These are phyloP conservation scores for Phtheirospermum japonicum DNA, from an alignment of 257 asterid species.

Conservation along the genomic window DNA sequence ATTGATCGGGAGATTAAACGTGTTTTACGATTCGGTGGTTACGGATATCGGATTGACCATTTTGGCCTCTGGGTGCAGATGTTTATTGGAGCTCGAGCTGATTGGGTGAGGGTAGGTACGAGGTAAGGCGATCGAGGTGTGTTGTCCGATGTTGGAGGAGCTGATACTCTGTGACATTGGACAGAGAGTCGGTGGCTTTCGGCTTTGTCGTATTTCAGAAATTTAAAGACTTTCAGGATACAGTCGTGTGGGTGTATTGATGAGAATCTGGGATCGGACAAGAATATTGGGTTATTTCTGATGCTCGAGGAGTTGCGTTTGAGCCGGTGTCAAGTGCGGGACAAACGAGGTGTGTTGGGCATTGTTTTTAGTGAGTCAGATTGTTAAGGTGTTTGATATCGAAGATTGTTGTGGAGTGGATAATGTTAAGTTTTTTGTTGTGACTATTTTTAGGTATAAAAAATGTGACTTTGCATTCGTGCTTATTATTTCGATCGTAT, in stretches of 20 bases:
- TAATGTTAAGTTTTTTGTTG: constrained; percentile 46
- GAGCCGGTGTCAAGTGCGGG: too few species aligned
- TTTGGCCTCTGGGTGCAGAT: constrained; percentile 81
- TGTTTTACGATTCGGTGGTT: constrained; percentile 61
- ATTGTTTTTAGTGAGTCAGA: too few species aligned
- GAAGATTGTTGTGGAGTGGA: constrained; percentile 92
- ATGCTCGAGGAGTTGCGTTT: too few species aligned
- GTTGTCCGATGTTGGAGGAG: constrained; percentile 88
- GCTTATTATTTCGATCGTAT: too few species aligned
- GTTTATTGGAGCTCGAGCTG: constrained; percentile 76
- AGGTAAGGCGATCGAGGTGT: constrained; percentile 82
- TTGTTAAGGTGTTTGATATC: constrained; percentile 48
- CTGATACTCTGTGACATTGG: constrained; percentile 64
- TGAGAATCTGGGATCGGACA: too few species aligned
- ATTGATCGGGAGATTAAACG: constrained; percentile 57
- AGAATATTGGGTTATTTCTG: too few species aligned
- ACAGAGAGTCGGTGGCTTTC: constrained; percentile 96
- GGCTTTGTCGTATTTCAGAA: constrained; percentile 67
- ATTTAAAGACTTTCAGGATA: constrained; percentile 77
- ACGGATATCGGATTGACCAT: constrained; percentile 90
- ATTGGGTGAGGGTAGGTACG: constrained; percentile 95
- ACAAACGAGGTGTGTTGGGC: too few species aligned
- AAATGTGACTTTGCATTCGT: not conserved
- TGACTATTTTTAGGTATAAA: constrained; percentile 58
- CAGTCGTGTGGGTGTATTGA: too few species aligned